A percentile compares a stretch with the other conserved stretches of the same genome.
Conservation (phyloP, 345 rosid species). For the Arabidopsis thaliana region TAIR10.1 NC_003076.8:23220501-23221000, state of each 20-base stretch:
- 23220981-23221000: neutral
- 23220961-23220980: neutral
- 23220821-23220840: constrained; percentile 25
- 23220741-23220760: neutral
- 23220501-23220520: constrained; percentile 95
- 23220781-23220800: constrained; percentile 29
- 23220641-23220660: constrained; percentile 83
- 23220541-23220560: constrained; percentile 78
- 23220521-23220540: constrained; percentile 97
- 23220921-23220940: neutral
- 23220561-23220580: constrained; percentile 90
- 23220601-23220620: constrained; percentile 88
- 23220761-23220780: neutral
- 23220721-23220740: constrained; percentile 11
- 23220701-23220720: constrained; percentile 34
- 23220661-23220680: constrained; percentile 46
- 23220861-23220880: constrained; percentile 33
- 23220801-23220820: constrained; percentile 28
- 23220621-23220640: constrained; percentile 96
- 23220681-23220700: neutral
- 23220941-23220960: constrained; percentile 7
- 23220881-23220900: constrained; percentile 22
- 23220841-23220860: constrained; percentile 33
- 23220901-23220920: constrained; percentile 6
- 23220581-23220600: constrained; percentile 96